A percentile compares a stretch with the other conserved stretches of the same genome.
These are phyloP conservation scores for Pythium myriotylum DNA, from an alignment of 352 stramenopile species.

Conservation along the genomic window DNA sequence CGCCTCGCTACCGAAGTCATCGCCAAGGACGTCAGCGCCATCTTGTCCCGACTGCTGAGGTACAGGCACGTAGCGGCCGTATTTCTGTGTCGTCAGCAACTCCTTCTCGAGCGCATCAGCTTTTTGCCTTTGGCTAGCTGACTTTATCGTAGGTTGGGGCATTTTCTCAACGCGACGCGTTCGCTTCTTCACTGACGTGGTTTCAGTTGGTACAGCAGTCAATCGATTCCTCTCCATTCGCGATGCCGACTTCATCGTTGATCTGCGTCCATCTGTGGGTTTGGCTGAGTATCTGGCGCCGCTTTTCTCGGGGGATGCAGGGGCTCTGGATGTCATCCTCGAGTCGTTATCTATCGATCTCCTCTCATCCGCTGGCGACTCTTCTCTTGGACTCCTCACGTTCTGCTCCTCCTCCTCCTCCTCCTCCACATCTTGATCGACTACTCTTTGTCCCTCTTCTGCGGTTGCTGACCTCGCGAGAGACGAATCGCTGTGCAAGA, in stretches of 20 bases:
- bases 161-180: constrained; percentile 12
- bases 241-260: neutral
- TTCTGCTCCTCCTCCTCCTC: neutral
- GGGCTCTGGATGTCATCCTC: neutral
- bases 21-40: neutral
- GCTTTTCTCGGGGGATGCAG: no score
- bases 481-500: constrained; percentile 44
- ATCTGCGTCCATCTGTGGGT: neutral
- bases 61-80: constrained; percentile 30
- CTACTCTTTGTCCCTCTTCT: neutral
- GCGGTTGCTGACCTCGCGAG: neutral
- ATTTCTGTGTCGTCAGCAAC: constrained; percentile 27
- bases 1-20: neutral
- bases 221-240: neutral
- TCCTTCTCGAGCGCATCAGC: constrained; percentile 13
- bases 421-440: neutral
- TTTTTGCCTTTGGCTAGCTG: neutral
- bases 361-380: neutral
- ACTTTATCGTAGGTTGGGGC: neutral
- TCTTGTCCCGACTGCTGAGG: constrained; percentile 8
- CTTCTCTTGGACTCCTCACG: neutral
- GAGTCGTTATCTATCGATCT: neutral
- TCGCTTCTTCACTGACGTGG: constrained; percentile 17
- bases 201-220: neutral
- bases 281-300: neutral